Evolutionary conservation across 257 asterid genomes (phyloP), one percentile per base, ranked within the genome.

Genomic region (Catharanthus roseus): DNA sequence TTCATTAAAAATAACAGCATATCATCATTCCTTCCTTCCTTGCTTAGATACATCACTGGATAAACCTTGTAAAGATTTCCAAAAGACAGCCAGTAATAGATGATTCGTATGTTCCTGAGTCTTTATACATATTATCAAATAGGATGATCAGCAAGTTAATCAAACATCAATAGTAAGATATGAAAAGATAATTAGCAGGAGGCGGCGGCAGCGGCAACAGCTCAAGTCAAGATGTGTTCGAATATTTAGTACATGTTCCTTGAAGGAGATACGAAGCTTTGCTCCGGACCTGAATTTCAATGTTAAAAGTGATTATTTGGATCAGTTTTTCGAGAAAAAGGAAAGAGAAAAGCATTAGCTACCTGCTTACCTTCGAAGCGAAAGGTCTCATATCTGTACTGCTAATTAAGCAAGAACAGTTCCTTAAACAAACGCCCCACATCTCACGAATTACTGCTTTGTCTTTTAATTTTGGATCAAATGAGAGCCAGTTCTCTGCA

Each of bases 231-330:
- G 19, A 23, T 21, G 36, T 75, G 73, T 82, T 77, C 54, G 65
- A 36, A 83, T 79, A 85, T 80, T 81, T 81, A 75, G 74, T 75
- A 58, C 82, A 76, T 81, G 65, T 78, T 83, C 91, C 83, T 77
- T 93, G 99, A 58, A 89, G 96, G 79, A 93, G 96, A 86, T 86
- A 93, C 2, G 97, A 84, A 73, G 97, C 99, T 83, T 88, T 93
- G 78, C 93, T 86, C 15, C 97, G 89, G 41, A 93, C 96, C 99
- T 93, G 90, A 83, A 83, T 51, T 45, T 33, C n/a, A 44, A 21
- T 12, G 54, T 31, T n/a, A 24, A n/a, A 16, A 26, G 54, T 10
- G 24, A 21, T n/a, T 23, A 41, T 15, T 23, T 6, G 12, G 42
- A 62, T 62, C 16, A 29, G 6, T 38, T 47, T 39, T 55, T n/a